phyloP scores from a whole-genome alignment of 2,329 filamentous ascomycete genomes.

The Diaporthe humulicola region DNA sequence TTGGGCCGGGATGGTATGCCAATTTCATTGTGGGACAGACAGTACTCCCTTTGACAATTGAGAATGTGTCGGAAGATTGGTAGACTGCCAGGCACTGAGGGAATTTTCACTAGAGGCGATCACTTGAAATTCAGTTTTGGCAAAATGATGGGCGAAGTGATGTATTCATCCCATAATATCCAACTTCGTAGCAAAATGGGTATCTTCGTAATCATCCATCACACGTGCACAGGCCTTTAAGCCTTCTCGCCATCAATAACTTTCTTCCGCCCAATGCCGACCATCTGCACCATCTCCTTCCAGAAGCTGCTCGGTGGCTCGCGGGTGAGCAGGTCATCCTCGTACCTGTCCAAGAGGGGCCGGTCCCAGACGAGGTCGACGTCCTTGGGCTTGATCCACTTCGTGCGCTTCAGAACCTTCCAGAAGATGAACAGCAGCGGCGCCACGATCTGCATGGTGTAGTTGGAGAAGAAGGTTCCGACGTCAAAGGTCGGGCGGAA shows the following conservation, averaged over 20 bases:
- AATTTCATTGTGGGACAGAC: too few species aligned
- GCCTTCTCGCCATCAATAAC: constrained; percentile 21
- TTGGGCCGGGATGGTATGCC: too few species aligned
- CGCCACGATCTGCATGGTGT: constrained; percentile 69
- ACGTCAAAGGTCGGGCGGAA: constrained; percentile 45
- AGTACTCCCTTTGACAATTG: too few species aligned
- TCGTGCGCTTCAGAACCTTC: constrained; percentile 74
- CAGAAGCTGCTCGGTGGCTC: constrained; percentile 37
- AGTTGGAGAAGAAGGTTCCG: constrained; percentile 58
- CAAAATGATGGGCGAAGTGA: neutral
- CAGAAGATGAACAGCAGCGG: constrained; percentile 68
- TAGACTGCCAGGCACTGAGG: neutral
- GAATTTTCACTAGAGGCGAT: too few species aligned
- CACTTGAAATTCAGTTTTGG: neutral
- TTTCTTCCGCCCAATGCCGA: constrained; percentile 31
- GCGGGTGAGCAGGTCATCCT: constrained; percentile 18
- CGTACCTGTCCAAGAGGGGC: constrained; percentile 67
- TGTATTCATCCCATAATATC: constrained; percentile 1
- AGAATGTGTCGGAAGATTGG: too few species aligned
- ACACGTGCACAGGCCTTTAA: neutral
- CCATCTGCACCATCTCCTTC: constrained; percentile 38
- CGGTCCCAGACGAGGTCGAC: constrained; percentile 73
- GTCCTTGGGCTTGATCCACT: constrained; percentile 65
- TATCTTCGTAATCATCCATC: constrained; percentile 5
- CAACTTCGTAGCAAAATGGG: neutral